phyloP scores from a whole-genome alignment of 2,329 filamentous ascomycete species.

The Bipolaris zeicola region DNA sequence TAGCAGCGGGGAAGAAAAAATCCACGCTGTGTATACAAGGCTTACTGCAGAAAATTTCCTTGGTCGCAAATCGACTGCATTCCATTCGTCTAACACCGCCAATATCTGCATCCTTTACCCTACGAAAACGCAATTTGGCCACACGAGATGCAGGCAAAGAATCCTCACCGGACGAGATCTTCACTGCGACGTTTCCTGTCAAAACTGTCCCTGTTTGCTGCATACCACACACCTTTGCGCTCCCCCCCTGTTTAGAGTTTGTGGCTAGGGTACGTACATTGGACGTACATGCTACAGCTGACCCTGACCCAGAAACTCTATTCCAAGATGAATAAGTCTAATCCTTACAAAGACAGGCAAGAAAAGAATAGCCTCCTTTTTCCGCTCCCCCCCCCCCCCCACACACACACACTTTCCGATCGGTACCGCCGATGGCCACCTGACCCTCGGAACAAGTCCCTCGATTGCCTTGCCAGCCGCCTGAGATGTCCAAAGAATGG shows the following conservation, averaged over 20 bases:
- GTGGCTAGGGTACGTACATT: neutral
- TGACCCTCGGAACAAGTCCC: neutral
- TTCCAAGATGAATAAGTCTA: neutral
- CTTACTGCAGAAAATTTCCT: neutral
- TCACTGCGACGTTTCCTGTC: slow-evolving; percentile 5
- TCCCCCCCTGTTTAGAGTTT: neutral
- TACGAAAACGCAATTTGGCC: neutral
- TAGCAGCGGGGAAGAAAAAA: neutral
- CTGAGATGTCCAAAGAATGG: neutral
- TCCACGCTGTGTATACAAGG: neutral
- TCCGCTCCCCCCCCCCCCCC: too few relatives aligned
- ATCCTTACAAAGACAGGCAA: neutral
- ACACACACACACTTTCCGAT: neutral
- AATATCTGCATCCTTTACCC: neutral
- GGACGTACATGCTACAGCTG: neutral
- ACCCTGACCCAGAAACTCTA: slow-evolving; percentile 6
- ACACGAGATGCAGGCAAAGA: neutral
- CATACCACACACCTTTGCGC: neutral
- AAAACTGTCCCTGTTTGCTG: neutral
- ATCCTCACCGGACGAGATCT: neutral
- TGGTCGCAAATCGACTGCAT: neutral
- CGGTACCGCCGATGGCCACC: neutral
- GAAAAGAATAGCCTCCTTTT: neutral
- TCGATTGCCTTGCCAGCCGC: neutral
- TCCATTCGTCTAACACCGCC: neutral